Evolutionary conservation across 2,329 filamentous ascomycete genomes (phyloP).

Genomic region (Bipolaris sorokiniana): DNA sequence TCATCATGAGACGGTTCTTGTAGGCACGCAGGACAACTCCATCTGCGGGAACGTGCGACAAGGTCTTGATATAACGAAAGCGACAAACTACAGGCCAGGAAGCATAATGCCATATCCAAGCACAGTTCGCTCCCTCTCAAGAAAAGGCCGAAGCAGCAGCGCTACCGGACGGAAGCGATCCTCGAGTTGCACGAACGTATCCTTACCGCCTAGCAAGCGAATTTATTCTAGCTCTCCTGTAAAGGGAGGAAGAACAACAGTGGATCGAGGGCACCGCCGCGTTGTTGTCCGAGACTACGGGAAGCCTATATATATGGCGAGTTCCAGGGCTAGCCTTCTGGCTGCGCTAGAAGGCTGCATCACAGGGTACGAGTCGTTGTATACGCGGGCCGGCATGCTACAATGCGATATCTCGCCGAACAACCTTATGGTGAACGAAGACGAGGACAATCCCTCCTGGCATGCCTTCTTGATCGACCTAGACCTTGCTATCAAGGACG

Average conservation of each 20-base stretch:
- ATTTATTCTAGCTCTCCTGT: constrained; percentile 14
- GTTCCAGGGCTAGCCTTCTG: constrained; percentile 47
- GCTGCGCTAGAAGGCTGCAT: constrained; percentile 48
- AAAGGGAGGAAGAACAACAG: constrained; percentile 6
- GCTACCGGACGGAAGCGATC: constrained; percentile 15
- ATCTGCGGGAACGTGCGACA: constrained; percentile 2
- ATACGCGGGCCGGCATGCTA: constrained; percentile 41
- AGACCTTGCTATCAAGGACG: constrained; percentile 43
- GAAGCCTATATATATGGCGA: constrained; percentile 14
- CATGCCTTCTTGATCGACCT: constrained; percentile 54
- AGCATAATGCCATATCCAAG: constrained; percentile 18
- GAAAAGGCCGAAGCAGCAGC: constrained; percentile 8
- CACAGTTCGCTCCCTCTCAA: constrained; percentile 1
- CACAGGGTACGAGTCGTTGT: constrained; percentile 44
- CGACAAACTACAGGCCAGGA: constrained; percentile 1
- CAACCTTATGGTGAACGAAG: constrained; percentile 55
- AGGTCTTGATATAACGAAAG: constrained; percentile 3
- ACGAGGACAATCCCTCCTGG: constrained; percentile 50
- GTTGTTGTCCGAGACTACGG: constrained; percentile 36
- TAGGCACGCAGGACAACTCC: background rate
- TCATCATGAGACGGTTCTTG: constrained; percentile 51
- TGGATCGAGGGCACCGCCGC: constrained; percentile 51
- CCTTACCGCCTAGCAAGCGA: constrained; percentile 17
- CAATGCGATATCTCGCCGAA: constrained; percentile 55
- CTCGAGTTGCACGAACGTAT: constrained; percentile 34